Evolutionary conservation across 768 basidiomycete genomes (phyloP).

Genomic region (Boletus eberwhitei): DNA sequence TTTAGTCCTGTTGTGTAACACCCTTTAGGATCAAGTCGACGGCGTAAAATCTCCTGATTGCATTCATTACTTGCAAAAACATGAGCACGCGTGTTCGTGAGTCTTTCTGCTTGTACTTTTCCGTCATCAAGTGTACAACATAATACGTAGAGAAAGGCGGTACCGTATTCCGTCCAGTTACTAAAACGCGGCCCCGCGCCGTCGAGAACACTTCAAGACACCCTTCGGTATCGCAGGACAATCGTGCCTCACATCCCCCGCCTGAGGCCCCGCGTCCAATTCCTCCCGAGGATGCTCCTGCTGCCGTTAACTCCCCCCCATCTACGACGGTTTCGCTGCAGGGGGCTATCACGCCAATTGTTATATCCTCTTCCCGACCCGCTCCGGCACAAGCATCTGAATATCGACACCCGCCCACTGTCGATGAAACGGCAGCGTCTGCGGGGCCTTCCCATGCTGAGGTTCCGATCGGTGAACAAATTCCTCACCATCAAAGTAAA

Average conservation of each 20-base stretch:
- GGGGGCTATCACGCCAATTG: slow-evolving; percentile 8
- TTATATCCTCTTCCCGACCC: slow-evolving; percentile 19
- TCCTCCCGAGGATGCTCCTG: not conserved
- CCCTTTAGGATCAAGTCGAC: not conserved
- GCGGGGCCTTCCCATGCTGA: slow-evolving; percentile 18
- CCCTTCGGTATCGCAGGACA: slow-evolving; percentile 15
- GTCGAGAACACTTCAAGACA: slow-evolving; percentile 21
- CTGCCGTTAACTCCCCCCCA: not conserved
- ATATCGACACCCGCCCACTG: not conserved
- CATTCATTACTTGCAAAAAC: not conserved
- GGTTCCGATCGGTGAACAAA: slow-evolving; percentile 6
- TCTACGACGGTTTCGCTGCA: slow-evolving; percentile 6
- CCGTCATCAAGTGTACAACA: slow-evolving; percentile 1
- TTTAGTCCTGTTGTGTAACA: slow-evolving; percentile 26
- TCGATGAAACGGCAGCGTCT: not conserved
- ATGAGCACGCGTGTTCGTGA: slow-evolving; percentile 59
- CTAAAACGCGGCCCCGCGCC: slow-evolving; percentile 50
- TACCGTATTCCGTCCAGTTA: slow-evolving; percentile 65
- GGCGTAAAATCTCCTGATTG: slow-evolving; percentile 3
- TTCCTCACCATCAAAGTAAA: slow-evolving; percentile 11
- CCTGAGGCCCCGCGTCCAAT: slow-evolving; percentile 1
- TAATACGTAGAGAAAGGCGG: slow-evolving; percentile 60
- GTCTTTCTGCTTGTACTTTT: slow-evolving; percentile 32
- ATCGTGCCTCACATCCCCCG: slow-evolving; percentile 4
- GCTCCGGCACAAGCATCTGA: slow-evolving; percentile 2